Base-by-base conservation (phyloP, 192 early-diverging fungal species). In the Backusella circina region DNA sequence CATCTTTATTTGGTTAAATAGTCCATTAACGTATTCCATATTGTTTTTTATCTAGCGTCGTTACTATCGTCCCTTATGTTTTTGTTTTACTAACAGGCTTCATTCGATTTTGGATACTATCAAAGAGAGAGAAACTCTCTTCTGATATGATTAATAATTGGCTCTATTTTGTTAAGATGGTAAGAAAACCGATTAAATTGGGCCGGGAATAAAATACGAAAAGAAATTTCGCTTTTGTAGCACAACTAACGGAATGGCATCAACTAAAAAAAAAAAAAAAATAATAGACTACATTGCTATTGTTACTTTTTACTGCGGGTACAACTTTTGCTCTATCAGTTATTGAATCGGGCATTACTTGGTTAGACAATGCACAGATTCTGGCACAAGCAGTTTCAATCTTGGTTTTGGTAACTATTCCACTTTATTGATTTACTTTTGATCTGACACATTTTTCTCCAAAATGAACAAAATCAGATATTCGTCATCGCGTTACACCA, bases 31-130 rank as follows among this genome's bases (percentile, higher is more conserved):
- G 38, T 47, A 35, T 30, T 28, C 23, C 0, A 61, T 61, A 10
- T 28, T 26, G 28, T 61, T 61, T 12, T 61, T 61, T 2, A 61
- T 54, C 18, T 47, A 65, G 69, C 65, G 54, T 71, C 9, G 35
- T 71, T 35, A 69, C 64, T 13, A 26, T 51, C 18, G 16, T 54
- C 2, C 74, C 74, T 26, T 33, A 12, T 37, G 33, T 32, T 26
- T 65, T 77, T 67, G 61, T 50, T 57, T 51, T 89, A 28, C 9
- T 83, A 5, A 74, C 82, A 66, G 88, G 85, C 5, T 39, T 85
- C 26, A 76, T 75, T 16, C 75, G 86, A n/a, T 50, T 90, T 15
- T 74, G 72, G 71, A 70, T 70, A 16, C 30, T 83, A 31, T 76
- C 78, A 31, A 77, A 77, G 28, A 78, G 82, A 35, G 67, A 65